Evolutionary conservation across 805 yeast species (phyloP).

Genomic region (Candida maesae): DNA sequence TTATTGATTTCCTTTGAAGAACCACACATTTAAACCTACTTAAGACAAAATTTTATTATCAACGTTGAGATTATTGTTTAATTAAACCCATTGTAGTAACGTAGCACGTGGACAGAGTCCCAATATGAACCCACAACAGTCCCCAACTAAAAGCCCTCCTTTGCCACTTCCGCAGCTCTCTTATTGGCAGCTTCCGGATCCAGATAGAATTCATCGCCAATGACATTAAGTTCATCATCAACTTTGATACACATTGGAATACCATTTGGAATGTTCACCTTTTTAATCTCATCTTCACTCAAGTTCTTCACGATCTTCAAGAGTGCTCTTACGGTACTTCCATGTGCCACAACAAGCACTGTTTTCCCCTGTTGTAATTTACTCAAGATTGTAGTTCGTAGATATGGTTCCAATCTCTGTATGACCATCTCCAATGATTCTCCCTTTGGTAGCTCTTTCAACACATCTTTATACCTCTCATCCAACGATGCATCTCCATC

Average conservation of each 20-base stretch:
- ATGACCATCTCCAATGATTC: constrained; percentile 75
- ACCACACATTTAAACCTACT: no score
- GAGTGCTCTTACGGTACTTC: constrained; percentile 74
- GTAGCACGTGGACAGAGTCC: no score
- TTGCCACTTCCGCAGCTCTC: constrained; percentile 76
- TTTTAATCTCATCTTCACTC: constrained; percentile 64
- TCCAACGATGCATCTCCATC: constrained; percentile 31
- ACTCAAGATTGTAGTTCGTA: constrained; percentile 46
- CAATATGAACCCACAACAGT: no score
- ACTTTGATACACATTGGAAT: constrained; percentile 71
- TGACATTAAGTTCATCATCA: constrained; percentile 46
- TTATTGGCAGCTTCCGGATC: constrained; percentile 78
- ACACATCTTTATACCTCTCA: constrained; percentile 34
- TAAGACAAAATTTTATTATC: no score
- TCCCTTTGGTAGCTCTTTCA: constrained; percentile 55
- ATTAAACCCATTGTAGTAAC: no score
- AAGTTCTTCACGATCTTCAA: constrained; percentile 64
- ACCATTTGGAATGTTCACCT: constrained; percentile 78
- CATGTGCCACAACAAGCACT: constrained; percentile 74
- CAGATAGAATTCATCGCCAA: constrained; percentile 58
- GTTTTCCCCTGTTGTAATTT: constrained; percentile 50
- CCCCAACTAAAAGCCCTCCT: constrained; percentile 61
- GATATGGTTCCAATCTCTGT: constrained; percentile 58
- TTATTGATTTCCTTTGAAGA: no score
- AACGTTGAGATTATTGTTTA: no score